Conservation (phyloP, 2,329 filamentous ascomycete genomes). For the Penicillium italicum region DNA sequence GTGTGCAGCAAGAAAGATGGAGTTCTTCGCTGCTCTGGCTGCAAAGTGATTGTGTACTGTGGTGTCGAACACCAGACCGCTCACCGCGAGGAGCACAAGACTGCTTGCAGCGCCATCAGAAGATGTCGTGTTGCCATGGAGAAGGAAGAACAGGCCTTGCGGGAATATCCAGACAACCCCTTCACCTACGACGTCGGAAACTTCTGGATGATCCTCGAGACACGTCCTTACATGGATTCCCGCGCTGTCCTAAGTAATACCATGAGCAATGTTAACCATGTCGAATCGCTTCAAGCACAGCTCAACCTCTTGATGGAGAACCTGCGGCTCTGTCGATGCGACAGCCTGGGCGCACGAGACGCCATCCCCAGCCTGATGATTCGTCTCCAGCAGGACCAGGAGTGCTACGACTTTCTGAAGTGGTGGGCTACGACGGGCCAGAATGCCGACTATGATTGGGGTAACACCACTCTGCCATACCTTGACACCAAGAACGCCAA, state of each 20-base stretch:
- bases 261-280: slow-evolving; percentile 34
- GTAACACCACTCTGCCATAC: slow-evolving; percentile 32
- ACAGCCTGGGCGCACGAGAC: slow-evolving; percentile 46
- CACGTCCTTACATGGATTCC: slow-evolving; percentile 47
- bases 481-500: slow-evolving; percentile 42
- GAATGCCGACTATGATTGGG: slow-evolving; percentile 26
- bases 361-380: slow-evolving; percentile 45
- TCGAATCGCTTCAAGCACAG: slow-evolving; percentile 36
- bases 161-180: slow-evolving; percentile 29
- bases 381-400: slow-evolving; percentile 50
- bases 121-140: slow-evolving; percentile 24
- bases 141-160: slow-evolving; percentile 38
- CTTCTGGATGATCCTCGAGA: slow-evolving; percentile 45
- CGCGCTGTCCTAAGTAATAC: slow-evolving; percentile 33
- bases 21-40: slow-evolving; percentile 37
- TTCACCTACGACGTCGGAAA: slow-evolving; percentile 42
- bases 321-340: slow-evolving; percentile 40
- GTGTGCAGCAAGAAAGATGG: slow-evolving; percentile 22
- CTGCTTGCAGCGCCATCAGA: slow-evolving; percentile 17
- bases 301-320: slow-evolving; percentile 45
- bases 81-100: slow-evolving; percentile 41
- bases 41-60: slow-evolving; percentile 48
- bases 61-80: slow-evolving; percentile 42
- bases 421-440: slow-evolving; percentile 39
- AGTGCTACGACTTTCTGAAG: slow-evolving; percentile 51